A percentile compares a stretch with the other conserved stretches of the same genome.
Conservation (phyloP, 352 stramenopile genomes). For the Pythium phragmitis region DNA sequence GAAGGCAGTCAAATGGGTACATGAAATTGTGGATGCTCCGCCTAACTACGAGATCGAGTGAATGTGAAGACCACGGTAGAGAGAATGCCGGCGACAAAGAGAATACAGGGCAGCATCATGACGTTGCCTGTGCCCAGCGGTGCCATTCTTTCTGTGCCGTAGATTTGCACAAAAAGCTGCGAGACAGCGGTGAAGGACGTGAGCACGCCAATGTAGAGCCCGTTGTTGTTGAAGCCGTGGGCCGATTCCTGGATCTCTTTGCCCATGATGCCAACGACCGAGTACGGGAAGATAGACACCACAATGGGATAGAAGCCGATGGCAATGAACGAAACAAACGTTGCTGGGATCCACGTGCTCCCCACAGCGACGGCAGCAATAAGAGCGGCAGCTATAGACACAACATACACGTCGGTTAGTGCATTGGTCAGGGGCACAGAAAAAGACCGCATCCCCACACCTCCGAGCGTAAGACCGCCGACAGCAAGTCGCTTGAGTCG, state of each 20-base stretch:
- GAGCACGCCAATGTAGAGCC: constrained; percentile 71
- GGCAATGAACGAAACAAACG: constrained; percentile 54
- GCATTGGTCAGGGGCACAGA: neutral
- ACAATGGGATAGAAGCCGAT: constrained; percentile 65
- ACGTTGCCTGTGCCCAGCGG: constrained; percentile 61
- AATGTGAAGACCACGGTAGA: constrained; percentile 48
- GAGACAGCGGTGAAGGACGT: constrained; percentile 64
- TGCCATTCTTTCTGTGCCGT: constrained; percentile 63
- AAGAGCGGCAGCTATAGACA: constrained; percentile 42
- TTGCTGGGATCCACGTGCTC: constrained; percentile 39
- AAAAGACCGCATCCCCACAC: constrained; percentile 26
- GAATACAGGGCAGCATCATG: constrained; percentile 54
- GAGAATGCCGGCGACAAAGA: constrained; percentile 50
- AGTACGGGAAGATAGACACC: constrained; percentile 70
- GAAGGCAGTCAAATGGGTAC: constrained; percentile 13
- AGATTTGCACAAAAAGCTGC: constrained; percentile 71
- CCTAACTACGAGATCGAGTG: constrained; percentile 21
- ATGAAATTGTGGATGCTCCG: neutral
- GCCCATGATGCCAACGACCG: constrained; percentile 77
- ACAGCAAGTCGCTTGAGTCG: constrained; percentile 54
- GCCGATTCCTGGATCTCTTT: constrained; percentile 69
- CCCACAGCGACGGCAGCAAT: constrained; percentile 53
- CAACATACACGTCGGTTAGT: neutral
- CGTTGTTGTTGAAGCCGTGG: constrained; percentile 81
- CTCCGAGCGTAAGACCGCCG: constrained; percentile 43